Percentiles rank a stretch among this genome's conserved stretches.
Conservation (phyloP, 805 yeast species). For the Candida dendrica region DNA sequence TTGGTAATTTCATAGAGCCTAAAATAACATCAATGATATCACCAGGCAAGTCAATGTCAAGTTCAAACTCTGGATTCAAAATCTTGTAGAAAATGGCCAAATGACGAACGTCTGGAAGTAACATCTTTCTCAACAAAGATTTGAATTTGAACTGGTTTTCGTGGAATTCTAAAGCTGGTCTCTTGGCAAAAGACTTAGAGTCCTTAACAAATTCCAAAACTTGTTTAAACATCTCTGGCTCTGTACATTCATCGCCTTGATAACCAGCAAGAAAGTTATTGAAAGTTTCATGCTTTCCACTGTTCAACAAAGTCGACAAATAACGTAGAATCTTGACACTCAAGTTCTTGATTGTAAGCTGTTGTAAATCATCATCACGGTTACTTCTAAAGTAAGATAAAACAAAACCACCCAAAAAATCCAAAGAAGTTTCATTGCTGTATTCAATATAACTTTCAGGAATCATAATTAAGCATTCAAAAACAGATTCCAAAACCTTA, state of each 20-base stretch:
- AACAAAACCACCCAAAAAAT: constrained; percentile 2
- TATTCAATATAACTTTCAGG: neutral
- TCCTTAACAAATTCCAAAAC: neutral
- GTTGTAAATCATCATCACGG: neutral
- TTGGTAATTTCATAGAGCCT: constrained; percentile 4
- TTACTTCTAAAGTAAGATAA: constrained; percentile 3
- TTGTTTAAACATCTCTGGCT: neutral
- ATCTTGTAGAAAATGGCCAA: constrained; percentile 16
- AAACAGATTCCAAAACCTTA: constrained; percentile 26
- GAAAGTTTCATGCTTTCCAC: neutral
- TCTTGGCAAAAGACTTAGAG: neutral
- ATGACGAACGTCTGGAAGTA: constrained; percentile 14
- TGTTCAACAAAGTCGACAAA: neutral
- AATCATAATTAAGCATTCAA: constrained; percentile 6
- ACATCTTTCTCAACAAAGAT: constrained; percentile 4
- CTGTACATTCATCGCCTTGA: neutral
- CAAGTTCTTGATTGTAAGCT: neutral
- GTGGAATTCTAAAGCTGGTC: neutral
- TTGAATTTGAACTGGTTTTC: neutral
- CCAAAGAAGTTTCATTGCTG: neutral
- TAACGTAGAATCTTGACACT: neutral
- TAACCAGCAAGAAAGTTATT: neutral
- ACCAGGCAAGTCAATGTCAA: neutral
- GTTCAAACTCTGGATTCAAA: constrained; percentile 7
- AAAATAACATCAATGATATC: constrained; percentile 6